Percentiles rank a stretch among this genome's conserved stretches.
Evolutionary conservation across 2,329 filamentous ascomycete genomes (phyloP).

Genomic region (Xylariaceae sp.): DNA sequence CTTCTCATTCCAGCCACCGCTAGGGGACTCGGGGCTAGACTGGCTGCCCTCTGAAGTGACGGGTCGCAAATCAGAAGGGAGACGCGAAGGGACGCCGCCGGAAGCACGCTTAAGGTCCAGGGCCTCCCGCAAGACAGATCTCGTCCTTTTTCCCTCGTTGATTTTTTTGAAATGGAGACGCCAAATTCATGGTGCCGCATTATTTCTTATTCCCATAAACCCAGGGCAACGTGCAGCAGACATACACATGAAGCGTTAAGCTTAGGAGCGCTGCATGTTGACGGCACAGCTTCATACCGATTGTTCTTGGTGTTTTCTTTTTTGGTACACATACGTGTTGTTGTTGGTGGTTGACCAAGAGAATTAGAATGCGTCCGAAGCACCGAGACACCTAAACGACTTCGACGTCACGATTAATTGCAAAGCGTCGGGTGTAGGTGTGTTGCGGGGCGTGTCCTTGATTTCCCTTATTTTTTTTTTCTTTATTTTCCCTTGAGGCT

Average conservation of each 20-base stretch:
- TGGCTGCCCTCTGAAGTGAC: constrained; percentile 21
- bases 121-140: not conserved
- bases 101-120: constrained; percentile 18
- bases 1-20: constrained; percentile 34
- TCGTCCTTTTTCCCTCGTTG: not conserved
- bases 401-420: constrained; percentile 12
- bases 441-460: constrained; percentile 2
- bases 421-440: constrained; percentile 1
- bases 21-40: constrained; percentile 30
- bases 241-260: not conserved
- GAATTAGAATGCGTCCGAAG: not conserved
- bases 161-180: constrained; percentile 4
- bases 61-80: constrained; percentile 22
- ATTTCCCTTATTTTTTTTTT: not conserved
- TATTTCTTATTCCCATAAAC: too few relatives aligned
- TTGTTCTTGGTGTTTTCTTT: not conserved
- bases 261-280: constrained; percentile 1
- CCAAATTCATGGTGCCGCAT: too few relatives aligned
- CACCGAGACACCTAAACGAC: constrained; percentile 19
- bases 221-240: not conserved
- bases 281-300: not conserved
- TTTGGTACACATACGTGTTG: not conserved
- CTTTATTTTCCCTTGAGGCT: constrained; percentile 16
- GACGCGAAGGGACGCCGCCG: constrained; percentile 13
- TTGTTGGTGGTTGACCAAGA: constrained; percentile 5